phyloP scores from a whole-genome alignment of 2,329 filamentous ascomycete genomes.

The Macroventuria anomochaeta region DNA sequence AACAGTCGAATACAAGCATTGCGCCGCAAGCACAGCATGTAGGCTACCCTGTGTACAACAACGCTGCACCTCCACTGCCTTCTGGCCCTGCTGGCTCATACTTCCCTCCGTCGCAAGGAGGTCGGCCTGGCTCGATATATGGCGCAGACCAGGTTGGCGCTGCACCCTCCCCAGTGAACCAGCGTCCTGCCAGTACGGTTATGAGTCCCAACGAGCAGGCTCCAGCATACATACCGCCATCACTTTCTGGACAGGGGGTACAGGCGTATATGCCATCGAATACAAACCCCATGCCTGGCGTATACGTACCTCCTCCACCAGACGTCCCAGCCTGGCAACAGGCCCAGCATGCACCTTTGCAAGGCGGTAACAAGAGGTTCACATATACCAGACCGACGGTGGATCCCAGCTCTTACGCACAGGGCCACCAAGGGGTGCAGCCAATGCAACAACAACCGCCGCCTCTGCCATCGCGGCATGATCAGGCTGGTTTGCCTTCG shows the following conservation, averaged over 20 bases:
- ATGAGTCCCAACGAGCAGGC: constrained; percentile 44
- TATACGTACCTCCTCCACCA: constrained; percentile 47
- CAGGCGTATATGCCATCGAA: constrained; percentile 45
- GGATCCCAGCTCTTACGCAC: constrained; percentile 35
- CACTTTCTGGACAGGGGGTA: constrained; percentile 42
- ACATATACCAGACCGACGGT: constrained; percentile 39
- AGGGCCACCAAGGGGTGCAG: constrained; percentile 35
- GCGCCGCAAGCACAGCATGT: constrained; percentile 34
- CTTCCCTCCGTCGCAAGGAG: constrained; percentile 37
- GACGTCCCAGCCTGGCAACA: constrained; percentile 48
- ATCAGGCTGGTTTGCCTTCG: constrained; percentile 9
- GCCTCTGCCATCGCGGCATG: constrained; percentile 22
- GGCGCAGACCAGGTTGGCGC: constrained; percentile 31
- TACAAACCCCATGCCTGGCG: constrained; percentile 44
- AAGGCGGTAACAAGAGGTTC: constrained; percentile 40
- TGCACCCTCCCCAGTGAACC: constrained; percentile 25
- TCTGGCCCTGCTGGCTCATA: constrained; percentile 42
- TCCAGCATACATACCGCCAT: constrained; percentile 42
- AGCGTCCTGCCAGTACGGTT: constrained; percentile 31
- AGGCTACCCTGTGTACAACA: constrained; percentile 37
- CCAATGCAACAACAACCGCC: constrained; percentile 20
- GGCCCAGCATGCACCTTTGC: constrained; percentile 43
- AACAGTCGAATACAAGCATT: constrained; percentile 29
- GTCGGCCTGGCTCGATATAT: constrained; percentile 39
- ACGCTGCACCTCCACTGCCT: constrained; percentile 36